Percentiles rank a stretch among this genome's conserved stretches.
Conservation (phyloP, 2,329 filamentous ascomycete species). For the Microdochium trichocladiopsis region DNA sequence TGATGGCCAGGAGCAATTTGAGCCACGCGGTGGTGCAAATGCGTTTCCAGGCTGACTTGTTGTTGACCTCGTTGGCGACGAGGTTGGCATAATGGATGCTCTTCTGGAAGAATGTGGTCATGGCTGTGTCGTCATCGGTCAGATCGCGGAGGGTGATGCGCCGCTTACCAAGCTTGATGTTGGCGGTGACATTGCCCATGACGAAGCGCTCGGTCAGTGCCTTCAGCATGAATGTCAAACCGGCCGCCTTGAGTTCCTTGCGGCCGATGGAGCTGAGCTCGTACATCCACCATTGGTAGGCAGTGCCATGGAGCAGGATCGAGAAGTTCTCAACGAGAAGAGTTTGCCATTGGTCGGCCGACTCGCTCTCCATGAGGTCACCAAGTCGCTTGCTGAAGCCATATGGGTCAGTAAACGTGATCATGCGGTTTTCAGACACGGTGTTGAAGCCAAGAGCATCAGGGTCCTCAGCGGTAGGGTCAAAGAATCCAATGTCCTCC, state of each 20-base stretch:
- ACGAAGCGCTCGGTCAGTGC: neutral
- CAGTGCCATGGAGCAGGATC: neutral
- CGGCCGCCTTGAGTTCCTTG: neutral
- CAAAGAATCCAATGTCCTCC: too few relatives aligned
- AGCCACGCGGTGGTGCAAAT: neutral
- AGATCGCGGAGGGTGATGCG: neutral
- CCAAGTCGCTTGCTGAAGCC: neutral
- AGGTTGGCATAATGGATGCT: neutral
- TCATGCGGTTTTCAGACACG: too few relatives aligned
- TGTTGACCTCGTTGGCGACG: neutral
- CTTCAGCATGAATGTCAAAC: neutral
- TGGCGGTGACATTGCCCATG: neutral
- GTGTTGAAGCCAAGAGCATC: too few relatives aligned
- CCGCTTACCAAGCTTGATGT: neutral
- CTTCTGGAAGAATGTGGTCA: neutral
- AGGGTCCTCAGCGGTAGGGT: too few relatives aligned
- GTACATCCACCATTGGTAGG: neutral
- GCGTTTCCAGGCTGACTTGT: neutral
- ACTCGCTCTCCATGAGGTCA: neutral
- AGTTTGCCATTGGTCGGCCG: neutral
- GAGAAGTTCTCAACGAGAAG: neutral
- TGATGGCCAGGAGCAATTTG: neutral
- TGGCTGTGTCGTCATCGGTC: neutral
- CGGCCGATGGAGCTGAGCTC: neutral
- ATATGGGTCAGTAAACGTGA: neutral